A percentile compares a stretch with the other conserved stretches of the same genome.
phyloP scores from a whole-genome alignment of 2,329 filamentous ascomycete genomes.

The Rachicladosporium sp. region DNA sequence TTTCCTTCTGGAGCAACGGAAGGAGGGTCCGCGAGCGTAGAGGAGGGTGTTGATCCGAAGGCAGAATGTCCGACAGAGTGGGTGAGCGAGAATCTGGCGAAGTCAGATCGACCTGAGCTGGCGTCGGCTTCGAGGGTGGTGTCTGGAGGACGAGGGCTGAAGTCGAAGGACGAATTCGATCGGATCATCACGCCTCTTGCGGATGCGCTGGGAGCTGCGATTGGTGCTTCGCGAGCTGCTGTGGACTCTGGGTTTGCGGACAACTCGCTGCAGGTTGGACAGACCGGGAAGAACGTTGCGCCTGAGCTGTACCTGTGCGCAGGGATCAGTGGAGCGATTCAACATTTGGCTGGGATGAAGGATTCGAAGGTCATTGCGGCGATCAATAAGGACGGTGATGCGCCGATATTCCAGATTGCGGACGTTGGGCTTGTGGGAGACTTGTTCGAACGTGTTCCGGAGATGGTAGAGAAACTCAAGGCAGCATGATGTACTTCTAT shows the following conservation, averaged over 20 bases:
- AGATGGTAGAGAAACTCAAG: constrained; percentile 92
- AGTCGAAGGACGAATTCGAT: constrained; percentile 97
- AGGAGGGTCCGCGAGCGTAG: constrained; percentile 62
- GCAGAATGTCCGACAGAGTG: constrained; percentile 63
- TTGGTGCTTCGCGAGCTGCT: constrained; percentile 86
- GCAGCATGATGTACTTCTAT: constrained; percentile 3
- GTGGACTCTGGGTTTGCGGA: constrained; percentile 97
- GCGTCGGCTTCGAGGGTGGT: constrained; percentile 82
- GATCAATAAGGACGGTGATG: constrained; percentile 96
- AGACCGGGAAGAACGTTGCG: constrained; percentile 97
- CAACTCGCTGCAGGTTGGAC: constrained; percentile 94
- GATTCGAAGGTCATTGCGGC: constrained; percentile 98
- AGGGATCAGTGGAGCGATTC: constrained; percentile 92
- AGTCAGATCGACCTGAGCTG: constrained; percentile 87
- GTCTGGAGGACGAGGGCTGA: constrained; percentile 84
- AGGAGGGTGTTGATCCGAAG: constrained; percentile 77
- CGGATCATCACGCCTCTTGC: constrained; percentile 82
- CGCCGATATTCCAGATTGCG: constrained; percentile 95
- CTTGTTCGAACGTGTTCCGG: constrained; percentile 88
- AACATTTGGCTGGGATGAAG: constrained; percentile 98
- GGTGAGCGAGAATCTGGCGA: constrained; percentile 85
- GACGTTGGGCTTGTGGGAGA: constrained; percentile 94
- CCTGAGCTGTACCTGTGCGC: constrained; percentile 91
- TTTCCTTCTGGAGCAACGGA: constrained; percentile 65
- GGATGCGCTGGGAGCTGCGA: constrained; percentile 85